These are phyloP conservation scores for Cardamine occulta DNA, from an alignment of 345 rosid species.

Conservation along the genomic window DNA sequence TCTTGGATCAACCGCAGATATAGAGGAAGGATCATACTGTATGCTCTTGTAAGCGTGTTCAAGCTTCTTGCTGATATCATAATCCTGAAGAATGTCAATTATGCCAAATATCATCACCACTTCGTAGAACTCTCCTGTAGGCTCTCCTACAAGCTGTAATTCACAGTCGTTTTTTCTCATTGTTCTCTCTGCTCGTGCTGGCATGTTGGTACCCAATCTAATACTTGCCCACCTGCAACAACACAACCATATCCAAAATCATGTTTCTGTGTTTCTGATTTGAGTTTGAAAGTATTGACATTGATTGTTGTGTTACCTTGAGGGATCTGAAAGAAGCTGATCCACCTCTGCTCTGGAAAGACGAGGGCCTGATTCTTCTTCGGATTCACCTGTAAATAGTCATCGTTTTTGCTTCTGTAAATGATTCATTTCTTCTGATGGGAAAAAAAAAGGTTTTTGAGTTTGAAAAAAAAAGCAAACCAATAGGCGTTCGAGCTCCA, in stretches of 20 bases:
- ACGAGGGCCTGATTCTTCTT: slow-evolving; percentile 43
- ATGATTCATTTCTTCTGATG: neutral
- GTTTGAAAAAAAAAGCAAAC: slow-evolving; percentile 31
- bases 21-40: slow-evolving; percentile 81
- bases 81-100: slow-evolving; percentile 92
- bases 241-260: neutral
- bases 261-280: neutral
- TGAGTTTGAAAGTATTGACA: neutral
- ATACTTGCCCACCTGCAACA: slow-evolving; percentile 79
- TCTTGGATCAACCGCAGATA: slow-evolving; percentile 87
- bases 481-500: slow-evolving; percentile 53
- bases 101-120: slow-evolving; percentile 83
- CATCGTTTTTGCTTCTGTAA: neutral
- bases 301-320: slow-evolving; percentile 44
- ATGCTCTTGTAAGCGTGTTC: slow-evolving; percentile 90
- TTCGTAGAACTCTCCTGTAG: slow-evolving; percentile 78
- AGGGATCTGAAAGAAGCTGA: slow-evolving; percentile 45
- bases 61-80: slow-evolving; percentile 88
- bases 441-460: neutral
- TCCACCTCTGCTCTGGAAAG: slow-evolving; percentile 48
- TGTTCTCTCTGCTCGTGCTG: slow-evolving; percentile 76
- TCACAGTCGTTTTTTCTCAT: slow-evolving; percentile 57
- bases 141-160: slow-evolving; percentile 71
- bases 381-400: slow-evolving; percentile 42
- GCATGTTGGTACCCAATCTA: slow-evolving; percentile 77